A percentile compares a stretch with the other conserved stretches of the same genome.
Evolutionary conservation across 257 asterid genomes (phyloP).

Genomic region (Solanum phureja): DNA sequence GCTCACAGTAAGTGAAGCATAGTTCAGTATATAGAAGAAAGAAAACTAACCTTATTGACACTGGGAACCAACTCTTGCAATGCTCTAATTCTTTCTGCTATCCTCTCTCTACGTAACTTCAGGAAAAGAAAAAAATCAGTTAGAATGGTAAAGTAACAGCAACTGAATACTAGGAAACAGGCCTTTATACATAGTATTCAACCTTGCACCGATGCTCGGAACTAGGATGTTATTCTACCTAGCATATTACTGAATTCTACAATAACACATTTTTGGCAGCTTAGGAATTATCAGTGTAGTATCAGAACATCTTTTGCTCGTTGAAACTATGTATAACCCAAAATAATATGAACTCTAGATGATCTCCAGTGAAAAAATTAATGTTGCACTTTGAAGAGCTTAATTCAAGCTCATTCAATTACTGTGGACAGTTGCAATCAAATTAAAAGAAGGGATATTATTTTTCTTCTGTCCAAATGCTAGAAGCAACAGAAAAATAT

Average conservation of each 20-base stretch:
- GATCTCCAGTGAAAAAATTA: neutral
- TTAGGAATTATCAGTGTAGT: neutral
- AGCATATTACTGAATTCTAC: neutral
- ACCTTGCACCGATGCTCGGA: neutral
- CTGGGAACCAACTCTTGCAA: slow-evolving; percentile 96
- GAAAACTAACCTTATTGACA: slow-evolving; percentile 75
- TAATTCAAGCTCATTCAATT: neutral
- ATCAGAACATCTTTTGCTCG: neutral
- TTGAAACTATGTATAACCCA: neutral
- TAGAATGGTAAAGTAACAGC: neutral
- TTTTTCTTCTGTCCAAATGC: neutral
- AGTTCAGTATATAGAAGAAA: neutral
- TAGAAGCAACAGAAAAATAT: neutral
- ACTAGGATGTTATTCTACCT: neutral
- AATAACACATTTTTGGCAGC: neutral
- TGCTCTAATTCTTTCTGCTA: slow-evolving; percentile 94
- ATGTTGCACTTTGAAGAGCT: neutral
- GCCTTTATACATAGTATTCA: neutral
- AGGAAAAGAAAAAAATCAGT: neutral
- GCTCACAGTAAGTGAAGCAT: neutral
- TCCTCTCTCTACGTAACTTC: slow-evolving; percentile 92
- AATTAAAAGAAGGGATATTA: neutral
- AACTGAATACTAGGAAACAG: neutral
- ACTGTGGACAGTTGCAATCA: neutral
- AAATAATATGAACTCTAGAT: neutral